phyloP scores from a whole-genome alignment of 768 basidiomycete species.

The Imleria badia region DNA sequence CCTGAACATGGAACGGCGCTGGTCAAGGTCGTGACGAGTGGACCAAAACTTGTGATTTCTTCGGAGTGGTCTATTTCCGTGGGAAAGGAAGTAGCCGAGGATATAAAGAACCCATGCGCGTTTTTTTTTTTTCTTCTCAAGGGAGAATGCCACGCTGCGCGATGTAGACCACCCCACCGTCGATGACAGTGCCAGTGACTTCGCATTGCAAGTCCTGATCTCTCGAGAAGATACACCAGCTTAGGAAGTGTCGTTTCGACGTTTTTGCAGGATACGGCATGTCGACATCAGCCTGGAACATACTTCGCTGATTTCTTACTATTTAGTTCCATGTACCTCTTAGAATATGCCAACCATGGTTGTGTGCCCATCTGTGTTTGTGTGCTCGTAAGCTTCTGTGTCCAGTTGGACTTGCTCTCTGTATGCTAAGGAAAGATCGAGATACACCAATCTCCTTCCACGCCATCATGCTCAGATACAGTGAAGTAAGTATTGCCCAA shows the following conservation, averaged over 20 bases:
- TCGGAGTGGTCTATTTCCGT: conserved; percentile 26
- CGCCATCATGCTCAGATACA: neutral
- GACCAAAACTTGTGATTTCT: neutral
- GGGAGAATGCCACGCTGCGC: conserved; percentile 67
- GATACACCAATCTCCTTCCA: too few relatives aligned
- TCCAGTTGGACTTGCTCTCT: too few relatives aligned
- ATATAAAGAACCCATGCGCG: conserved; percentile 22
- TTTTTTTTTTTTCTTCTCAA: conserved; percentile 27
- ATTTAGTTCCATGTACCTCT: neutral
- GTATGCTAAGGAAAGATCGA: too few relatives aligned
- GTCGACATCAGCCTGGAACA: conserved; percentile 62
- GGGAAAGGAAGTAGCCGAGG: conserved; percentile 32
- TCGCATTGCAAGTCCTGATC: conserved; percentile 47
- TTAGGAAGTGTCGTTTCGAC: conserved; percentile 67
- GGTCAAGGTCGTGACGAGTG: neutral
- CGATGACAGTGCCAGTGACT: conserved; percentile 67
- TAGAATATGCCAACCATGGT: neutral
- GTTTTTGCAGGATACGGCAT: conserved; percentile 54
- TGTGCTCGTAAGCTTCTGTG: neutral
- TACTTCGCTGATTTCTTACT: conserved; percentile 10
- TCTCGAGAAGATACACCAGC: conserved; percentile 55
- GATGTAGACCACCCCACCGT: conserved; percentile 51
- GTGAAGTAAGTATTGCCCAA: neutral
- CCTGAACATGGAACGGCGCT: conserved; percentile 26
- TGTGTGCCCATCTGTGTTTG: neutral